These are phyloP conservation scores for Ascocoryne sarcoides DNA, from an alignment of 2,329 filamentous ascomycete genomes.

Conservation along the genomic window DNA sequence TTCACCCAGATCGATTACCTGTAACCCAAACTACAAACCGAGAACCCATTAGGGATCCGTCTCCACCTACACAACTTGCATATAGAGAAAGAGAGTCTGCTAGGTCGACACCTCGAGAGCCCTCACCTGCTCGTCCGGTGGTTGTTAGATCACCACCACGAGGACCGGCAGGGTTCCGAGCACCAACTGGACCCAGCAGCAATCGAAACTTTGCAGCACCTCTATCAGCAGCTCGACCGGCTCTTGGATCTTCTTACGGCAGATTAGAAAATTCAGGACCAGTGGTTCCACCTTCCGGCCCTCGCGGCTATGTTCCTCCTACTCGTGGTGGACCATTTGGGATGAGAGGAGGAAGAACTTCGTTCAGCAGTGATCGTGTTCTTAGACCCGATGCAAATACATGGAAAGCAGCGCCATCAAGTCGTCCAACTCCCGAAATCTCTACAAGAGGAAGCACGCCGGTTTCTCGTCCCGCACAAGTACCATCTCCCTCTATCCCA, in stretches of 20 bases:
- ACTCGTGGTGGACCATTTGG: slow-evolving; percentile 18
- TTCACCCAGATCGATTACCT: slow-evolving; percentile 44
- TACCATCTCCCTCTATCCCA: slow-evolving; percentile 22
- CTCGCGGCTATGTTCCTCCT: slow-evolving; percentile 25
- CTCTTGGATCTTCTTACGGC: slow-evolving; percentile 2
- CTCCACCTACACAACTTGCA: slow-evolving; percentile 13
- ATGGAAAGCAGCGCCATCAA: slow-evolving; percentile 24
- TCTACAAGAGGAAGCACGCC: slow-evolving; percentile 13
- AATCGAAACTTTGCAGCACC: slow-evolving; percentile 24
- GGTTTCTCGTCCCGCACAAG: slow-evolving; percentile 17
- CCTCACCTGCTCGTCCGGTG: slow-evolving; percentile 22
- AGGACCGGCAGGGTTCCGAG: slow-evolving; percentile 26
- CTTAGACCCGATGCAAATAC: slow-evolving; percentile 20
- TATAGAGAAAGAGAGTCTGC: slow-evolving; percentile 25
- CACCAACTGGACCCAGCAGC: slow-evolving; percentile 26
- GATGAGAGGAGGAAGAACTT: slow-evolving; percentile 24
- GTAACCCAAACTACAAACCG: slow-evolving; percentile 30
- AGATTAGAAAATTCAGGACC: slow-evolving; percentile 16
- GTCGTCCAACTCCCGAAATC: slow-evolving; percentile 15
- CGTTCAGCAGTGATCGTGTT: slow-evolving; percentile 23
- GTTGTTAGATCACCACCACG: slow-evolving; percentile 26
- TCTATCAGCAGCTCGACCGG: slow-evolving; percentile 1
- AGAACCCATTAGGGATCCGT: slow-evolving; percentile 14
- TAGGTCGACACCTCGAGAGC: slow-evolving; percentile 25
- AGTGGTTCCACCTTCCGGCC: slow-evolving; percentile 26